Conservation (phyloP, 208 protist species). For the Jaenimonas drosophilae region DNA sequence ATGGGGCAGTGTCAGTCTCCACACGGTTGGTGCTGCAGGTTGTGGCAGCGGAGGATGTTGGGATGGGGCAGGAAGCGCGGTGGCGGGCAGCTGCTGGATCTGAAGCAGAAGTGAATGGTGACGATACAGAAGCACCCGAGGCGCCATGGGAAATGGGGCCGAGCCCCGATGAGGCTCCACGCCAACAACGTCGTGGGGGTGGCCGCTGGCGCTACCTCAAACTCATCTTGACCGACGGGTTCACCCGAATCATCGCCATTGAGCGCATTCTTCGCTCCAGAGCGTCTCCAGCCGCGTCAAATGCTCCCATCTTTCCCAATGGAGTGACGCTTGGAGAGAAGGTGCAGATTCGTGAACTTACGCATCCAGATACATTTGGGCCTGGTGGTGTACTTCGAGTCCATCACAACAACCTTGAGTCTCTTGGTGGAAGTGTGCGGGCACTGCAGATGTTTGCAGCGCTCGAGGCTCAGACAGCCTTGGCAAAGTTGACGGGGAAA, state of each 20-base stretch:
- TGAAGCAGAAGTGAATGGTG: conserved; percentile 8
- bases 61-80: conserved; percentile 35
- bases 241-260: conserved; percentile 45
- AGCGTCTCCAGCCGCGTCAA: not conserved
- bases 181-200: conserved; percentile 4
- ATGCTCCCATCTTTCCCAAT: conserved; percentile 13
- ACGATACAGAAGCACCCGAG: conserved; percentile 14
- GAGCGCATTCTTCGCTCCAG: conserved; percentile 16
- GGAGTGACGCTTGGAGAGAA: conserved; percentile 53
- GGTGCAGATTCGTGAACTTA: conserved; percentile 18
- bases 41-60: conserved; percentile 42
- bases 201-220: conserved; percentile 32
- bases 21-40: conserved; percentile 57
- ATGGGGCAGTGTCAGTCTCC: too few relatives aligned
- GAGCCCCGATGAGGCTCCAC: conserved; percentile 16
- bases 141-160: too few relatives aligned
- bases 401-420: conserved; percentile 21
- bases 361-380: not conserved
- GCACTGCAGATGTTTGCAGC: conserved; percentile 39
- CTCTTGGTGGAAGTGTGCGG: conserved; percentile 39
- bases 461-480: conserved; percentile 15
- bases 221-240: conserved; percentile 55
- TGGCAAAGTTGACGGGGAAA: too few relatives aligned
- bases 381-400: conserved; percentile 40
- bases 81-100: conserved; percentile 23